Conservation (phyloP, 352 stramenopile species). For the Phytophthora cryptogea region DNA sequence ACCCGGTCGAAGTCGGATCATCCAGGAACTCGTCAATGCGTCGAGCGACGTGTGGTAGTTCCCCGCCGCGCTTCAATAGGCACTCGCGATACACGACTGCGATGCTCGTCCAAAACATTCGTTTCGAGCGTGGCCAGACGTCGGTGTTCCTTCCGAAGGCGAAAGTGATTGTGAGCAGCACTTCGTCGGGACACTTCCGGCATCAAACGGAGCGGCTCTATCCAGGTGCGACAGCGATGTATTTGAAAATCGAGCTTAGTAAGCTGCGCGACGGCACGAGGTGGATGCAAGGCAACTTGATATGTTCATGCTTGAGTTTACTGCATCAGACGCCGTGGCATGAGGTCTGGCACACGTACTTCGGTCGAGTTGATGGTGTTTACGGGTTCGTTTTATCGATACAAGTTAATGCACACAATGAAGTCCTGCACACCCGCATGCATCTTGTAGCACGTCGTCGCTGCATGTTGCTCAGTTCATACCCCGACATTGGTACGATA, state of each 20-base stretch:
- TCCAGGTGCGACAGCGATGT: conserved; percentile 11
- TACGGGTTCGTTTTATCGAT: too few relatives aligned
- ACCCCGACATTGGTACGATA: neutral
- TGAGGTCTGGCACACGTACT: too few relatives aligned
- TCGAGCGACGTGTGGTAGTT: conserved; percentile 20
- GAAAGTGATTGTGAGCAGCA: conserved; percentile 24
- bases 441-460: neutral
- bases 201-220: conserved; percentile 12
- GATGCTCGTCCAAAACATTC: conserved; percentile 22
- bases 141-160: neutral
- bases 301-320: too few relatives aligned
- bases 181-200: conserved; percentile 10
- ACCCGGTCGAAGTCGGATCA: conserved; percentile 3
- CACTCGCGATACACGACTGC: conserved; percentile 25
- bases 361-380: too few relatives aligned
- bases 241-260: neutral
- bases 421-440: neutral
- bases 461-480: neutral
- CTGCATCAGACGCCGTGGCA: too few relatives aligned
- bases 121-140: too few relatives aligned
- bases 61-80: conserved; percentile 18
- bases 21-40: conserved; percentile 21
- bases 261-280: neutral
- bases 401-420: neutral
- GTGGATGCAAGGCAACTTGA: too few relatives aligned